Evolutionary conservation across 805 yeast genomes (phyloP).

Genomic region (Cyberlindnera sargentensis): DNA sequence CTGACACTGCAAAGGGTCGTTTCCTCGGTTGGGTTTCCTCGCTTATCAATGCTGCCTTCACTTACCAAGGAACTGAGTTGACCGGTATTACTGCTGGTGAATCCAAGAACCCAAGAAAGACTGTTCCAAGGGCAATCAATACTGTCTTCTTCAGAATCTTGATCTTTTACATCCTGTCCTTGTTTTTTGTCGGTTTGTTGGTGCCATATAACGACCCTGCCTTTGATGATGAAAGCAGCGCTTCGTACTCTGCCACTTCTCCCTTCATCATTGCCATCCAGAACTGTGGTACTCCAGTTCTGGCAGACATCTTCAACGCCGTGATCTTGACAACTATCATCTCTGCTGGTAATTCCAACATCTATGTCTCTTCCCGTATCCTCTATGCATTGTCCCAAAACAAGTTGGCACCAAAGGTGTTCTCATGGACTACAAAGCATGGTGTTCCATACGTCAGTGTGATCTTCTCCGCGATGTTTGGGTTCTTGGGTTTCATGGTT

Average conservation of each 20-base stretch:
- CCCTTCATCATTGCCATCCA: constrained; percentile 69
- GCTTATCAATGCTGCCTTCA: constrained; percentile 65
- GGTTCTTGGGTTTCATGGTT: constrained; percentile 56
- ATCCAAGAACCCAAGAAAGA: constrained; percentile 46
- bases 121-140: constrained; percentile 56
- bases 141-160: constrained; percentile 62
- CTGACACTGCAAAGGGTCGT: constrained; percentile 43
- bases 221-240: constrained; percentile 21
- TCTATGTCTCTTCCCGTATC: constrained; percentile 66
- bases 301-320: constrained; percentile 68
- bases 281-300: constrained; percentile 56
- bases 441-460: constrained; percentile 64
- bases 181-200: constrained; percentile 62
- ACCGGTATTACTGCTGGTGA: constrained; percentile 75
- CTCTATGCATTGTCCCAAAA: constrained; percentile 54
- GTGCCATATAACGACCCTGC: constrained; percentile 58
- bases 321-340: constrained; percentile 59
- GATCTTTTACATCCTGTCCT: constrained; percentile 55
- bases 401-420: constrained; percentile 50
- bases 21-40: constrained; percentile 68
- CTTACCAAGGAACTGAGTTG: constrained; percentile 74
- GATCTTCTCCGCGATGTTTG: constrained; percentile 48
- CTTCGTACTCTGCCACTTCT: constrained; percentile 41
- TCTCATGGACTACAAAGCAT: constrained; percentile 39
- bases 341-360: constrained; percentile 72